Base-by-base conservation (phyloP, 164 flowering plant species). In the Protea cynaroides region DNA sequence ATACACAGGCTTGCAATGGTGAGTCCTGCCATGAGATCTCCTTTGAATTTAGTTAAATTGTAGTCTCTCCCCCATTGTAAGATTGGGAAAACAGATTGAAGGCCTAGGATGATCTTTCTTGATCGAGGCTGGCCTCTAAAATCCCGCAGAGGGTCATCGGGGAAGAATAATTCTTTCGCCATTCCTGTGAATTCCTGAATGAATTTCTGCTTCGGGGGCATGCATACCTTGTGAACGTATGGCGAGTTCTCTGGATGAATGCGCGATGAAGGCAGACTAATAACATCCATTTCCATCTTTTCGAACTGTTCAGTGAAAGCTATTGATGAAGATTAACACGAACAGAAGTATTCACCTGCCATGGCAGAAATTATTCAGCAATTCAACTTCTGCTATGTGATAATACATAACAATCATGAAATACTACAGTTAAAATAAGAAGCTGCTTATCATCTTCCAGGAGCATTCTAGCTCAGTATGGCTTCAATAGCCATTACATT, bases 1-100 rank as follows among this genome's bases (percentile, higher is more conserved):
- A 87, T 86, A 76, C 88, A 83, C 40, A 90, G 87, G 72, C 93
- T 90, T n/a, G 96, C 93, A 77, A 90, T 87, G 53, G 93, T 87
- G 51, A 90, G 79, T 24, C 96, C 96, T 4, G 96, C 79, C 60
- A 90, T 74, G n/a, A 90, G 56, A 68, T 90, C 96, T 19, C 93
- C 90, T 76, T 68, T 76, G 25, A 90, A 77, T 61, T 82, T 84
- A 0, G 46, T 40, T 1, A 83, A 67, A 65, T 73, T 84, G 72
- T 90, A 90, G 52, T 58, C 57, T 62, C 83, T 71, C 1, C 79
- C 87, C 96, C 93, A 90, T 25, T 80, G 78, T n/a, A 87, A 71
- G 69, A 90, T 84, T 3, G 93, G 93, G 61, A 90, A 90, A 37
- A 86, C 19, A 13, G 92, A 76, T 66, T 90, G 85, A 23, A 83